Base-by-base conservation (phyloP, 2,329 filamentous ascomycete species). In the Pseudogymnoascus destructans region DNA sequence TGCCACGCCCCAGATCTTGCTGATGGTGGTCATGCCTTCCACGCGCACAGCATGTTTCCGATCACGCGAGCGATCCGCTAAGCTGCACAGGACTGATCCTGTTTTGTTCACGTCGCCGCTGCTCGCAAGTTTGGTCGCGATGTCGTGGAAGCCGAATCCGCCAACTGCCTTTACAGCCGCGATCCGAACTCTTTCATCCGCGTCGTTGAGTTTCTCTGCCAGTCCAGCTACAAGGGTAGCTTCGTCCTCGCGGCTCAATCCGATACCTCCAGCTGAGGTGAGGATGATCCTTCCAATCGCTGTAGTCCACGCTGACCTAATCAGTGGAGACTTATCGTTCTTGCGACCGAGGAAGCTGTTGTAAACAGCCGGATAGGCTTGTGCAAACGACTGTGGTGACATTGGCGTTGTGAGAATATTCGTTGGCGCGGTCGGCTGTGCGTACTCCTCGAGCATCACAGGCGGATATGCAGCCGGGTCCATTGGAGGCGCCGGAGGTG, bases 1-100 rank as follows among this genome's bases (percentile, higher is more conserved):
- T 10, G 89, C 92, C 15, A 95, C 91, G n/a, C 89, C 91, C 93
- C 93, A 98, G 25, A 97, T 84, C 61, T 85, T 88, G 9, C 82
- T 88, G 1, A 97, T 75, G 7, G 95, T 77, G 56, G 84, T 85
- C 81, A 95, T 95, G 21, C 89, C 91, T 65, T 92, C 89, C 36
- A 87, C 83, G 59, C 92, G 87, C 9, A 98, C 88, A 40, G 81
- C 76, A 11, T 85, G 81, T 69, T 86, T 92, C 62, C 86, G 85
- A 72, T 98, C 95, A 65, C 91, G 89, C 63, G 89, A 89, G 63
- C 93, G 82, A 67, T 96, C 90, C 25, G 89, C 88, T 23, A 98
- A 79, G 62, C 86, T 89, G 58, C 79, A 82, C 13, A 98, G 78
- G 23, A 96, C 79, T 0, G 91, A 93, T 17, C 85, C 87, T 33